phyloP scores from a whole-genome alignment of 192 early-diverging fungal genomes.

The Entophlyctis luteolus region DNA sequence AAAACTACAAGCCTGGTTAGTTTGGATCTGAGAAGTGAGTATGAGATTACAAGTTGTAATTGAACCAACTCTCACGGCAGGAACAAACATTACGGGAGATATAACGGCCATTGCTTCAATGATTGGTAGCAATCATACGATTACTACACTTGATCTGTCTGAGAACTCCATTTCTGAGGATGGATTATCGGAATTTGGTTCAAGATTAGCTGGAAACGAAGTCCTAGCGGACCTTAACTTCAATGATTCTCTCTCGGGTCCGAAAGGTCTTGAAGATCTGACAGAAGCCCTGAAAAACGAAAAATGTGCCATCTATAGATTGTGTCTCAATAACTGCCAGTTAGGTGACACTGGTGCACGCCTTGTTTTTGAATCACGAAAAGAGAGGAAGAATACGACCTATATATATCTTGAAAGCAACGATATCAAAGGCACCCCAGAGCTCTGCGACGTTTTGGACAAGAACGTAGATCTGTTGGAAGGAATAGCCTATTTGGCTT shows the following conservation, averaged over 20 bases:
- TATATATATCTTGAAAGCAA: not conserved
- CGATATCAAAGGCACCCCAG: not conserved
- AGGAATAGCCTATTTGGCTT: not conserved
- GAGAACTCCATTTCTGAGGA: not conserved
- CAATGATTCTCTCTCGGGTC: not conserved
- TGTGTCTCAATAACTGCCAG: not conserved
- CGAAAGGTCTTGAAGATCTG: not conserved
- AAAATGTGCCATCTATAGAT: not conserved
- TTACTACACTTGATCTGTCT: not conserved
- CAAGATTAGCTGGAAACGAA: not conserved
- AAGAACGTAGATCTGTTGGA: not conserved
- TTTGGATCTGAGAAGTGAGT: not conserved
- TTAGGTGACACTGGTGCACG: not conserved
- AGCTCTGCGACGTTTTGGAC: not conserved
- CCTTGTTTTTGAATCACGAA: not conserved
- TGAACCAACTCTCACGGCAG: not conserved
- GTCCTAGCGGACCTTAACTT: not conserved
- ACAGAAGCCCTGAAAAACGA: not conserved
- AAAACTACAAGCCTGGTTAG: not conserved
- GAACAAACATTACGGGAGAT: constrained; percentile 7
- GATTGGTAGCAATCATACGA: not conserved
- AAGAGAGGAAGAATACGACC: not conserved
- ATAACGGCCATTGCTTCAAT: not conserved
- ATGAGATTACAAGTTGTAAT: not conserved
- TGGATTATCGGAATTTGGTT: not conserved